Evolutionary conservation across 1,139 yeast genomes (phyloP), one percentile per base, ranked within the genome.

Genomic region (Schwanniomyces etchellsii): DNA sequence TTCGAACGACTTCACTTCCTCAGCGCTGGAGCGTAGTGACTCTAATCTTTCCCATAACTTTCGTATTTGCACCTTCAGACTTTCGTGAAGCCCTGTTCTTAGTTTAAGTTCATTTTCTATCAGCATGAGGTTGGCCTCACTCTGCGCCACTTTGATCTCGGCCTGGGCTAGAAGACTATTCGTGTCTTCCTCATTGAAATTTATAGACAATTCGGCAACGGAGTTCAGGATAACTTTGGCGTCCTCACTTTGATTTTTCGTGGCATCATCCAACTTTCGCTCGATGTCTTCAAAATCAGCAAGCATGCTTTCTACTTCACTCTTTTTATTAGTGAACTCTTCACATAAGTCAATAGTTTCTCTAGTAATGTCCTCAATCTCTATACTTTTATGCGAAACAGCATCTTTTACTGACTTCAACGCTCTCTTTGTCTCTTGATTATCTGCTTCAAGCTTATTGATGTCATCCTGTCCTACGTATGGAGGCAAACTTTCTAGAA

Each of bases 381-480:
- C 38, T 3, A 34, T 38, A 17, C 54, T 45, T 28, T 49, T 45
- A 2, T 35, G 33, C 5, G 37, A 32, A 46, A 52, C 42, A 13
- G 39, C 36, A 3, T 21, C 20, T 32, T 54, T 54, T 18, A 52
- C 35, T 12, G 28, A 35, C 34, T 44, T 52, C 30, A 47, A 40
- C n/a, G 32, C 40, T 26, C 33, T 28, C 30, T 54, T 52, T 24
- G 43, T 40, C 10, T 35, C 41, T 14, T 37, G 24, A 14, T 50
- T 42, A 24, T 47, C 51, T 2, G 34, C 28, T 29, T 45, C 48
- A n/a, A 47, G 33, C 14, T 30, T 32, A 16, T 38, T 31, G n/a
- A 52, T 35, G 20, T 50, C 53, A n/a, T 38, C 43, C 20, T 45
- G 42, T 23, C 39, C 40, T 7, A 54, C 37, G 10, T 41, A 46